Conservation (phyloP, 2,329 filamentous ascomycete species). For the Sporothrix pallida region DNA sequence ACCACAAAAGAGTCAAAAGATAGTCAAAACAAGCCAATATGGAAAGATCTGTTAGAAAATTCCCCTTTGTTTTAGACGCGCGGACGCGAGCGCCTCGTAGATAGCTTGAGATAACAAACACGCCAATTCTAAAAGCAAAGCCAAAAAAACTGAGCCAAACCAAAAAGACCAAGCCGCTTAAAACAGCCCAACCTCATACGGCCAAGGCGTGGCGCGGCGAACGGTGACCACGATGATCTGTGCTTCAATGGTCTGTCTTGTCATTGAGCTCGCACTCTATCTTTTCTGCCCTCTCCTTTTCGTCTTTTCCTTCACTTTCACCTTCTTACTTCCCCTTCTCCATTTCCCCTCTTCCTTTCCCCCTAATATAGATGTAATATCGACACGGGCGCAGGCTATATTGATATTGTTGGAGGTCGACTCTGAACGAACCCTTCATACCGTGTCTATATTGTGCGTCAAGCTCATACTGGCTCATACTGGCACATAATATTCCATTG, state of each 20-base stretch:
- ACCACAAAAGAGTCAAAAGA: too few species aligned
- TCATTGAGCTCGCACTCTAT: too few species aligned
- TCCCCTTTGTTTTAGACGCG: too few species aligned
- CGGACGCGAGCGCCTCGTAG: too few species aligned
- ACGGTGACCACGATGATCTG: constrained; percentile 1
- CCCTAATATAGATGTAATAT: constrained; percentile 10
- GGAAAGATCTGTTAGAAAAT: too few species aligned
- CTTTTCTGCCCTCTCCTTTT: background rate
- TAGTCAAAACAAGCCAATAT: too few species aligned
- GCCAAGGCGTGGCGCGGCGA: background rate
- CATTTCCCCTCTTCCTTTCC: background rate
- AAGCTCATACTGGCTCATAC: background rate
- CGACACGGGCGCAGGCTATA: constrained; percentile 11
- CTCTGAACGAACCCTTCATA: background rate
- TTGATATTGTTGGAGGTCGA: background rate
- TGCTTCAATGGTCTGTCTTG: background rate
- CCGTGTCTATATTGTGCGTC: background rate
- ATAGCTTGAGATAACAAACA: too few species aligned
- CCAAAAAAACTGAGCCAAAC: too few species aligned
- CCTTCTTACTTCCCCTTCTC: background rate
- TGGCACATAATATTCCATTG: background rate
- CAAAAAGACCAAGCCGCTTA: background rate
- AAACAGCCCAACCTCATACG: background rate
- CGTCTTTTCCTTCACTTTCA: background rate
- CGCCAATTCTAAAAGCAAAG: too few species aligned